A percentile compares a stretch with the other conserved stretches of the same genome.
These are phyloP conservation scores for Tolypocladium amazonense DNA, from an alignment of 2,329 filamentous ascomycete genomes.

Conservation along the genomic window DNA sequence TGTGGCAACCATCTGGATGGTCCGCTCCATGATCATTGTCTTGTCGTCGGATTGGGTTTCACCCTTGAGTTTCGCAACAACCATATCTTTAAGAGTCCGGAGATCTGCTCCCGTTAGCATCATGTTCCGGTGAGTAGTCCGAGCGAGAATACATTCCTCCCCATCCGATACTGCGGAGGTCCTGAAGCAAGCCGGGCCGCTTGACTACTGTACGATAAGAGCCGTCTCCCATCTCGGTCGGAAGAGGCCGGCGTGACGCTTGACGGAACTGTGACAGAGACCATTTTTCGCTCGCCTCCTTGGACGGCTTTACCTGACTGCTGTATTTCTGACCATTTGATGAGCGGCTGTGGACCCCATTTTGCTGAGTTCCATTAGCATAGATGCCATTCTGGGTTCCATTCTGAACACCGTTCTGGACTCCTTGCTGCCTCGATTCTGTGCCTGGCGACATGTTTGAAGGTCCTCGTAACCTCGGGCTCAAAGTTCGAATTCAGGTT, in stretches of 20 bases:
- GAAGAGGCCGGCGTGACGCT: conserved; percentile 50
- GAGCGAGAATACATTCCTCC: conserved; percentile 23
- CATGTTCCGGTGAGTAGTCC: no score
- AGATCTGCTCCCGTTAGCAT: conserved; percentile 35
- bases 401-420: neutral
- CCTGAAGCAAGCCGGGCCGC: conserved; percentile 40
- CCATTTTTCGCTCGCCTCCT: conserved; percentile 1
- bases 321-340: neutral
- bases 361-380: conserved; percentile 7
- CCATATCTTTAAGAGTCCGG: conserved; percentile 49
- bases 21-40: conserved; percentile 65
- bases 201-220: conserved; percentile 39
- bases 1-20: conserved; percentile 58
- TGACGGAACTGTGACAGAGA: conserved; percentile 21
- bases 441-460: neutral
- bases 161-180: conserved; percentile 44
- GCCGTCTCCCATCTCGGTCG: conserved; percentile 53
- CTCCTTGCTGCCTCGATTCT: neutral
- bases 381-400: conserved; percentile 11
- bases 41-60: conserved; percentile 59
- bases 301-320: neutral
- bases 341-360: conserved; percentile 2
- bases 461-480: neutral
- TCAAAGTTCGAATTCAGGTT: no score
- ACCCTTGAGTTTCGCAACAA: conserved; percentile 53